A percentile compares a stretch with the other conserved stretches of the same genome.
phyloP scores from a whole-genome alignment of 139 green algal genomes.

The Trebouxia sp. region DNA sequence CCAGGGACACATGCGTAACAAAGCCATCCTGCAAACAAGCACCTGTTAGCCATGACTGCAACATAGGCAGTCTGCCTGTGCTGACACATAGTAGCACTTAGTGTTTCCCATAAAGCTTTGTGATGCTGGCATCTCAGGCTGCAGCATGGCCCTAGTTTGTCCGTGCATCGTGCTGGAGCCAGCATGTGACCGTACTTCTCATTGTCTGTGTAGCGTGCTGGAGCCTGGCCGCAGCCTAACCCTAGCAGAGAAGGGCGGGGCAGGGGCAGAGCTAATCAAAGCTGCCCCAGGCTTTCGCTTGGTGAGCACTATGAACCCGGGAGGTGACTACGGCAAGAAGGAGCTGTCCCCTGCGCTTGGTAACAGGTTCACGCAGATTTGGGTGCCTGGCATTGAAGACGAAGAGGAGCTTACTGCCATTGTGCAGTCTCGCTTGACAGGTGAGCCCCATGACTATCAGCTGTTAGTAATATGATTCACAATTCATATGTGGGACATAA shows the following conservation, averaged over 20 bases:
- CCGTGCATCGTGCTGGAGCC: too few species aligned
- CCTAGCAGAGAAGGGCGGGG: slow-evolving; percentile 93
- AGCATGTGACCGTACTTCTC: neutral
- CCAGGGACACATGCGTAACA: too few species aligned
- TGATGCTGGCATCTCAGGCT: too few species aligned
- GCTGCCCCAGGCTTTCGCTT: slow-evolving; percentile 85
- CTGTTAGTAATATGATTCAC: neutral
- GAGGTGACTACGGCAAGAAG: slow-evolving; percentile 95
- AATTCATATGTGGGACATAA: neutral
- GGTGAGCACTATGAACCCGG: slow-evolving; percentile 98
- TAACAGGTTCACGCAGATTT: slow-evolving; percentile 93
- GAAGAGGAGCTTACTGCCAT: slow-evolving; percentile 73
- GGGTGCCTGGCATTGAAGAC: slow-evolving; percentile 78
- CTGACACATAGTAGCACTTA: too few species aligned
- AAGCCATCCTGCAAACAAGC: too few species aligned
- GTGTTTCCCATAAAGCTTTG: too few species aligned
- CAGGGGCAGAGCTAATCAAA: slow-evolving; percentile 71
- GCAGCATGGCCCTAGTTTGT: too few species aligned
- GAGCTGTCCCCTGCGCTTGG: slow-evolving; percentile 95
- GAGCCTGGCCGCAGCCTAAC: slow-evolving; percentile 89
- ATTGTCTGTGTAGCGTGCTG: slow-evolving; percentile 76
- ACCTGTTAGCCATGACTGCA: too few species aligned
- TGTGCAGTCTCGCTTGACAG: slow-evolving; percentile 52
- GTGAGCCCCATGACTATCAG: neutral
- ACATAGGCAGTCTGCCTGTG: too few species aligned